Evolutionary conservation across 495 filamentous ascomycete species (phyloP).

Genomic region (Penicillium mononematosum): DNA sequence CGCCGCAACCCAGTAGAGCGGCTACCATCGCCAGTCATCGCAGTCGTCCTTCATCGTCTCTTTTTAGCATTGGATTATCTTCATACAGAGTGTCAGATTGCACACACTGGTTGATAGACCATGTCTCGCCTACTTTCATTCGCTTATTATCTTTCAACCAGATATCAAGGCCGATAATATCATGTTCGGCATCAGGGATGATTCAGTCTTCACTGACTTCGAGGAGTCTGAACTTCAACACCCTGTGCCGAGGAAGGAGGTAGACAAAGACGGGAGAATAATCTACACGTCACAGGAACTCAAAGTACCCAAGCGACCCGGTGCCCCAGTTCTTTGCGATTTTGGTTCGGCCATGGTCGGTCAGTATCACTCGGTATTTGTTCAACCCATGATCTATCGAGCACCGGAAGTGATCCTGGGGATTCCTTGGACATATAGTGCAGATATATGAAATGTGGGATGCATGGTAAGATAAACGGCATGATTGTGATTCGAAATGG

Average conservation of each 20-base stretch:
- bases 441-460: slow-evolving; percentile 48
- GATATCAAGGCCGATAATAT: slow-evolving; percentile 42
- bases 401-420: slow-evolving; percentile 44
- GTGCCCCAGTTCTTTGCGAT: slow-evolving; percentile 28
- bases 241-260: slow-evolving; percentile 31
- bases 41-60: slow-evolving; percentile 33
- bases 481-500: slow-evolving; percentile 10
- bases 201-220: slow-evolving; percentile 35
- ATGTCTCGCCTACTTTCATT: background rate
- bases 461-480: slow-evolving; percentile 31
- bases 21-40: slow-evolving; percentile 27
- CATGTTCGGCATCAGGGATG: slow-evolving; percentile 37
- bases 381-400: slow-evolving; percentile 42
- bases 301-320: slow-evolving; percentile 17
- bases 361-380: slow-evolving; percentile 20
- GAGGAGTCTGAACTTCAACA: slow-evolving; percentile 28
- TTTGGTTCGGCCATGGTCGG: slow-evolving; percentile 27
- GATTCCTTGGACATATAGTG: slow-evolving; percentile 36
- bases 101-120: slow-evolving; percentile 35
- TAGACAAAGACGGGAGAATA: slow-evolving; percentile 22
- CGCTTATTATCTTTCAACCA: slow-evolving; percentile 11
- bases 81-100: slow-evolving; percentile 48
- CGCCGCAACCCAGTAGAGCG: slow-evolving; percentile 30
- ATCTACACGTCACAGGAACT: slow-evolving; percentile 31
- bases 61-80: slow-evolving; percentile 44